Evolutionary conservation across 208 protist species (phyloP), one percentile per base, ranked within the genome.

Genomic region (Wallacemonas sp.): DNA sequence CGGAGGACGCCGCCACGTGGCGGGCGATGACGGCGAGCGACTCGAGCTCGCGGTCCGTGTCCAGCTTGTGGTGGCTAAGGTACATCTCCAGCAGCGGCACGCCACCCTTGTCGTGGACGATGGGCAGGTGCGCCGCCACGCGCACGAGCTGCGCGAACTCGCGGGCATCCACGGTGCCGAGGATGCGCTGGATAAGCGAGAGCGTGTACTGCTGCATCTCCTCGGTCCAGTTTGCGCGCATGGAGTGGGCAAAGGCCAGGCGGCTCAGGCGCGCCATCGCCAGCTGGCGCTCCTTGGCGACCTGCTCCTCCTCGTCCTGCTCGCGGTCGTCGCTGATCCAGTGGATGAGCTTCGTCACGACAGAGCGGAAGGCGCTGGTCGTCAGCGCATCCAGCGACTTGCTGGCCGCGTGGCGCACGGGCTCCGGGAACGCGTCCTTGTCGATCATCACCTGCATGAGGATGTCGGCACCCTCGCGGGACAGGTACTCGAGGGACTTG

Each of bases 361-460:
- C 84, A 11, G 80, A 76, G 44, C 79, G 77, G 52, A 96, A 92
- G 47, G 86, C 85, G 46, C 70, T 88, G 44, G 52, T 63, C 1
- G 82, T 84, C n/a, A 96, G 78, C 6, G 78, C 57, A 74, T 94
- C 82, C 21, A 96, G 73, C 26, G 82, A 80, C 72, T 87, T 86
- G 21, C 62, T 65, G 2, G 91, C 91, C 19, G 85, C 76, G 34
- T 77, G 66, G 0, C 88, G 83, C 60, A 92, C 88, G 23, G 56
- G 56, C 64, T 87, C 84, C 0, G 78, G 63, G 69, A 96, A 96
- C 9, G 82, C 85, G n/a, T 88, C 81, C 41, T 81, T 70, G 68
- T 93, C 88, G 27, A 94, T 46, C 71, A 88, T 87, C 14, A 96
- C 84, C 72, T 96, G 91, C 81, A 96, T 90, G 12, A 96, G 70